Percentiles rank a stretch among this genome's conserved stretches.
phyloP scores from a whole-genome alignment of 2,329 filamentous ascomycete species.

The Celoporthe dispersa region DNA sequence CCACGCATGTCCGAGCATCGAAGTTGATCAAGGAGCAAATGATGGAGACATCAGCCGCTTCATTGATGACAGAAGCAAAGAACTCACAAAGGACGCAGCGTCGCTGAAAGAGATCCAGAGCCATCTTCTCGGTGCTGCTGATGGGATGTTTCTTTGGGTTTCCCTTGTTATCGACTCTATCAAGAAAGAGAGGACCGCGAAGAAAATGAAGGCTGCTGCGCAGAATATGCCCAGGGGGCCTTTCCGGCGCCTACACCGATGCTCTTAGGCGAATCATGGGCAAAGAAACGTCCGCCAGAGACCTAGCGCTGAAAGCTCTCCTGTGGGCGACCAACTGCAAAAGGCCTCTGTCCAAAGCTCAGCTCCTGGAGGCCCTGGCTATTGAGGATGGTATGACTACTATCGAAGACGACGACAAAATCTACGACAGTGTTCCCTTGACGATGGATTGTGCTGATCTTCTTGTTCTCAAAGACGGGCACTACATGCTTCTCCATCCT shows the following conservation, averaged over 20 bases:
- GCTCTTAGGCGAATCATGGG: background rate
- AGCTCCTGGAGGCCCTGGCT: slow-evolving; percentile 10
- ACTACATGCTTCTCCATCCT: slow-evolving; percentile 10
- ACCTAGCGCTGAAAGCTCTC: background rate
- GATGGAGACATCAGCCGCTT: slow-evolving; percentile 7
- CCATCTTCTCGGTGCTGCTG: background rate
- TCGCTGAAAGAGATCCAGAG: background rate
- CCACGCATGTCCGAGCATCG: background rate
- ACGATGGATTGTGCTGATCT: slow-evolving; percentile 16
- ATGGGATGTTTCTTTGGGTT: background rate
- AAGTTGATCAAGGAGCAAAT: slow-evolving; percentile 12
- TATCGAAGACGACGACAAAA: slow-evolving; percentile 1
- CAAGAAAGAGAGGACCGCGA: slow-evolving; percentile 12
- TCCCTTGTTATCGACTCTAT: slow-evolving; percentile 11
- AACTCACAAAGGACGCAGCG: slow-evolving; percentile 1
- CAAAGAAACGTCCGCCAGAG: background rate
- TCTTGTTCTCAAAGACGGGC: slow-evolving; percentile 11
- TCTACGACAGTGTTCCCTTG: slow-evolving; percentile 1
- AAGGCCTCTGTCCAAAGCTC: slow-evolving; percentile 2
- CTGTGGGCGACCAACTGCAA: background rate
- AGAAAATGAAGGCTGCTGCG: slow-evolving; percentile 15
- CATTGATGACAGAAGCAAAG: slow-evolving; percentile 9
- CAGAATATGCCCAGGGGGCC: slow-evolving; percentile 2
- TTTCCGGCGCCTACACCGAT: background rate
- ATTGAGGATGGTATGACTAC: slow-evolving; percentile 10